phyloP scores from a whole-genome alignment of 352 stramenopile species.

The Pythium dissotocum region DNA sequence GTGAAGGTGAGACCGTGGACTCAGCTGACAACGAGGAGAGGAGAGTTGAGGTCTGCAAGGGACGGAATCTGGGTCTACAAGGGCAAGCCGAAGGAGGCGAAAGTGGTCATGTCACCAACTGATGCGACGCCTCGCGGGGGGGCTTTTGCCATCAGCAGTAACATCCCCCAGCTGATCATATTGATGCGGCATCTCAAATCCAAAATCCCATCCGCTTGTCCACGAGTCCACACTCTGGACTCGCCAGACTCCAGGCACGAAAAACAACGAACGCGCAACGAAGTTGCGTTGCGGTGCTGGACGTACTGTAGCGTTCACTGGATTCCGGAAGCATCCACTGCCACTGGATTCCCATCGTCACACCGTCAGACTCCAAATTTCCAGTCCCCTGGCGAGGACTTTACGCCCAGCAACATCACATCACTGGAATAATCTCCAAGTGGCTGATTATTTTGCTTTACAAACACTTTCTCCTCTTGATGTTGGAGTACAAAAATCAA shows the following conservation, averaged over 20 bases:
- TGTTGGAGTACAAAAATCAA: neutral
- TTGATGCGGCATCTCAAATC: neutral
- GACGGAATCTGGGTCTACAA: neutral
- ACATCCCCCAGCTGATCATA: neutral
- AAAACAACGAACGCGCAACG: too few relatives aligned
- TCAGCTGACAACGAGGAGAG: neutral
- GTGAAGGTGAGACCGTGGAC: neutral
- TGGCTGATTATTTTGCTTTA: neutral
- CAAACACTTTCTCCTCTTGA: neutral
- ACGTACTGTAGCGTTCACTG: neutral
- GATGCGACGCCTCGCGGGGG: neutral
- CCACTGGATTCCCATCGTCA: neutral
- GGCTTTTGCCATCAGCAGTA: neutral
- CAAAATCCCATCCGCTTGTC: neutral
- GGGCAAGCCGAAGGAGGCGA: neutral
- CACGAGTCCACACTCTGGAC: too few relatives aligned
- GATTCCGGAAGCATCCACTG: neutral
- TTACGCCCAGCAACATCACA: neutral
- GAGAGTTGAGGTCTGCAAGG: too few relatives aligned
- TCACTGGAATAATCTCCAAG: neutral
- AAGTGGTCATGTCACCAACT: neutral
- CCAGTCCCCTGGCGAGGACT: too few relatives aligned
- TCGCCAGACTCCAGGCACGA: too few relatives aligned
- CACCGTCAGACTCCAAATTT: neutral
- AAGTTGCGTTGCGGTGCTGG: too few relatives aligned